A percentile compares a stretch with the other conserved stretches of the same genome.
Evolutionary conservation across 2,329 filamentous ascomycete genomes (phyloP).

Genomic region (Metarhizium sp.): DNA sequence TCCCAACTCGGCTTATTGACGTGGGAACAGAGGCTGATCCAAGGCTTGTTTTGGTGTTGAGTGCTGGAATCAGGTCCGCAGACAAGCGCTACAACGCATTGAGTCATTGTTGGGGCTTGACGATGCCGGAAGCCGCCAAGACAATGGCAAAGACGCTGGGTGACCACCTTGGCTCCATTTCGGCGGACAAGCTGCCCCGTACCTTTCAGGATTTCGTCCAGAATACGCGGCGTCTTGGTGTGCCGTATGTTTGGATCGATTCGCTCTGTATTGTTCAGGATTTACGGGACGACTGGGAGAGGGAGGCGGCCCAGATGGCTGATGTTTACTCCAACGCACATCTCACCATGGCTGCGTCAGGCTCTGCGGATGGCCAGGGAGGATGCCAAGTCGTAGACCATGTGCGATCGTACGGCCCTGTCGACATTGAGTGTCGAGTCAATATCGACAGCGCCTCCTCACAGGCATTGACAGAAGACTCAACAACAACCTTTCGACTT

Average conservation of each 20-base stretch:
- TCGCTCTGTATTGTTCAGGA: conserved; percentile 18
- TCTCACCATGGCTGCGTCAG: conserved; percentile 4
- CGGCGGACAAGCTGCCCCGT: conserved; percentile 2
- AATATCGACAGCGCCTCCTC: neutral
- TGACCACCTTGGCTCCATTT: neutral
- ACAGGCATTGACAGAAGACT: neutral
- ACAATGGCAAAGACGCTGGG: neutral
- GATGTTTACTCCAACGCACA: conserved; percentile 10
- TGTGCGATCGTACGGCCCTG: neutral
- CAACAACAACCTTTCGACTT: neutral
- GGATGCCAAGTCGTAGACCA: neutral
- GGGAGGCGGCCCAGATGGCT: conserved; percentile 9
- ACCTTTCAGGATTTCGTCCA: conserved; percentile 13
- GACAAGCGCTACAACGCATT: neutral
- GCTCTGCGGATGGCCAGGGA: neutral
- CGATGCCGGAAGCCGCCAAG: neutral
- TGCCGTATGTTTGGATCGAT: conserved; percentile 17
- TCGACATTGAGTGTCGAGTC: neutral
- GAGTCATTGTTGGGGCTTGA: neutral
- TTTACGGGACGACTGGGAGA: conserved; percentile 11
- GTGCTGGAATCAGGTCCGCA: neutral
- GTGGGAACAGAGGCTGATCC: neutral
- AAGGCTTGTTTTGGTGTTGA: neutral
- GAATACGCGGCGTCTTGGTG: conserved; percentile 7
- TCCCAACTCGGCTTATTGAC: neutral